These are phyloP conservation scores for Ogataea nakhonphanomensis DNA, from an alignment of 805 yeast genomes.

Conservation along the genomic window DNA sequence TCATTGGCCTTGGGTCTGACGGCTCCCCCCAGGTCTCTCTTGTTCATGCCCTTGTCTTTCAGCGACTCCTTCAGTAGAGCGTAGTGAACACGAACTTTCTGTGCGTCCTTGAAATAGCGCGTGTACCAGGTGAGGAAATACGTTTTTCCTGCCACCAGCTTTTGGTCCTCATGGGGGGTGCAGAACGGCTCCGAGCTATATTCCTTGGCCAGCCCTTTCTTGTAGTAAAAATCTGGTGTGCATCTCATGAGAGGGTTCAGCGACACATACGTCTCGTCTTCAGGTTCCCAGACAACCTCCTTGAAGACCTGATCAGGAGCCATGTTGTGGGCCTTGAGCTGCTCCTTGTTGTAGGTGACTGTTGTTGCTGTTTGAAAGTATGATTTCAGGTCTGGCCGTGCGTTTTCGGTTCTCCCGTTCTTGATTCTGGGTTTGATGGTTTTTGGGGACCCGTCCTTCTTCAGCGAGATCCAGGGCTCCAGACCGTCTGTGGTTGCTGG, in stretches of 20 bases:
- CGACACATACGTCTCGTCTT: conserved; percentile 68
- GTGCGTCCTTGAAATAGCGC: conserved; percentile 55
- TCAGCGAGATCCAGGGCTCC: conserved; percentile 77
- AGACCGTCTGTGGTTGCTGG: conserved; percentile 64
- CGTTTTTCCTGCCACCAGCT: conserved; percentile 55
- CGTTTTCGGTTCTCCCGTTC: conserved; percentile 64
- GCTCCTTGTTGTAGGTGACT: conserved; percentile 51
- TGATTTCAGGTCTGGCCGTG: conserved; percentile 69
- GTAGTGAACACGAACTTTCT: conserved; percentile 63
- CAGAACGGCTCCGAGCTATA: conserved; percentile 76
- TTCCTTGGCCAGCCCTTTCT: conserved; percentile 58
- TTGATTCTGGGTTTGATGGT: conserved; percentile 75
- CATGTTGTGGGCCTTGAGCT: conserved; percentile 72
- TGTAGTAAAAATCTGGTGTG: conserved; percentile 70
- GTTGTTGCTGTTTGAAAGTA: conserved; percentile 73
- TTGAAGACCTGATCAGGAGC: conserved; percentile 53
- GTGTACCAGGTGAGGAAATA: conserved; percentile 84
- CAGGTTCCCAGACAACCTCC: conserved; percentile 56
- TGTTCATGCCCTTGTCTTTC: conserved; percentile 54
- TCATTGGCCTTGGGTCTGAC: conserved; percentile 18
- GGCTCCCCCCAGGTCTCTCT: conserved; percentile 31
- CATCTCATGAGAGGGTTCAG: conserved; percentile 82
- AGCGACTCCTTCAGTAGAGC: conserved; percentile 58
- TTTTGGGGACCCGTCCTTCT: conserved; percentile 75
- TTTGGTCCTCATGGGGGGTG: conserved; percentile 63